Conservation (phyloP, 148 eudicot genomes). For the Cornus suecica region DNA sequence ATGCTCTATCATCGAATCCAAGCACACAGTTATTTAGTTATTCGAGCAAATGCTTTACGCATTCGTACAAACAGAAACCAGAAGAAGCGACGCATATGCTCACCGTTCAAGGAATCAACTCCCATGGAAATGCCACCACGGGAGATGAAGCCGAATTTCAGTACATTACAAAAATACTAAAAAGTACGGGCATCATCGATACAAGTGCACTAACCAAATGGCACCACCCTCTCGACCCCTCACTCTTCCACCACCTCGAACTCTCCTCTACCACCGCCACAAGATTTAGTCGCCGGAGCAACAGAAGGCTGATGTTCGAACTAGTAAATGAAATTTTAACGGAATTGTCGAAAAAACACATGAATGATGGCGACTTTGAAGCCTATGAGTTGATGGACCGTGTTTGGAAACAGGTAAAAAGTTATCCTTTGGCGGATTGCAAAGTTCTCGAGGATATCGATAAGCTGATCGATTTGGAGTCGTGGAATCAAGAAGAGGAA, state of each 20-base stretch:
- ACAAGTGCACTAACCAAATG: conserved; percentile 44
- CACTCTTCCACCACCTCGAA: conserved; percentile 55
- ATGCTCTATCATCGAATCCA: conserved; percentile 35
- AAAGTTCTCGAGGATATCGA: conserved; percentile 77
- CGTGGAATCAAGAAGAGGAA: conserved; percentile 43
- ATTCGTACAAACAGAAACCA: conserved; percentile 26
- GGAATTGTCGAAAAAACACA: conserved; percentile 43
- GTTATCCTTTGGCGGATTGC: conserved; percentile 52
- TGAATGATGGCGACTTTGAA: too few species aligned
- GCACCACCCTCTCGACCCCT: conserved; percentile 74
- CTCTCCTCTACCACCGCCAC: conserved; percentile 7
- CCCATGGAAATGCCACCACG: conserved; percentile 16
- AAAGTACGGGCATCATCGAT: conserved; percentile 56
- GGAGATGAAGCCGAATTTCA: conserved; percentile 27
- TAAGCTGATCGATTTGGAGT: conserved; percentile 52
- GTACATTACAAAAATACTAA: conserved; percentile 62
- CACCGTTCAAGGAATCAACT: conserved; percentile 18
- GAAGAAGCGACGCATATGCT: conserved; percentile 22
- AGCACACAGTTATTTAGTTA: conserved; percentile 40
- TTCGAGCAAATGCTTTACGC: conserved; percentile 22
- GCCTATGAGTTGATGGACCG: conserved; percentile 29
- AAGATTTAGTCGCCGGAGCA: conserved; percentile 26
- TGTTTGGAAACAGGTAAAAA: conserved; percentile 37
- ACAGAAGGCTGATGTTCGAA: conserved; percentile 63
- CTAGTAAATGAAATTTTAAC: conserved; percentile 55